phyloP scores from a whole-genome alignment of 139 green algal genomes.

The Coccomyxa sp. region DNA sequence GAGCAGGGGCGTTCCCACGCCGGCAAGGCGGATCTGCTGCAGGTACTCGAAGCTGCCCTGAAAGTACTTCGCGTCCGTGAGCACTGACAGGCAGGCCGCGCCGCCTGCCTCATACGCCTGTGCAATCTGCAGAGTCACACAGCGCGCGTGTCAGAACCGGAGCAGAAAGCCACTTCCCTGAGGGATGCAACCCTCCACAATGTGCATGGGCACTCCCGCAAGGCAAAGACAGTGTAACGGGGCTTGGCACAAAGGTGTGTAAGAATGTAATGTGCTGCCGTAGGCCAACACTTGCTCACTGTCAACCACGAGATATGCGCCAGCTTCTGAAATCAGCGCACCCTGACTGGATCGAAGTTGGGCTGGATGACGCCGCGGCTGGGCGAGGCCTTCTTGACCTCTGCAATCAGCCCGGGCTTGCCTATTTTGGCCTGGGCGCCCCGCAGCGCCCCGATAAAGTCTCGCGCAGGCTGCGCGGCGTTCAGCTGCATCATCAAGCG shows the following conservation, averaged over 20 bases:
- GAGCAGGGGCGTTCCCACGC: slow-evolving; percentile 88
- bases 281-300: too few species aligned
- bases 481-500: slow-evolving; percentile 36
- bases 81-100: slow-evolving; percentile 92
- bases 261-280: too few species aligned
- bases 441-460: slow-evolving; percentile 87
- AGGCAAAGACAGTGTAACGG: too few species aligned
- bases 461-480: slow-evolving; percentile 45
- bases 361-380: slow-evolving; percentile 92
- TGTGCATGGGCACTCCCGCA: too few species aligned
- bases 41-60: slow-evolving; percentile 82
- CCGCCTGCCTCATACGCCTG: slow-evolving; percentile 92
- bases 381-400: slow-evolving; percentile 98
- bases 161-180: too few species aligned
- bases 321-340: slow-evolving; percentile 3
- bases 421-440: slow-evolving; percentile 42
- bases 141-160: too few species aligned
- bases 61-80: slow-evolving; percentile 98
- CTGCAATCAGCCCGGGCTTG: slow-evolving; percentile 91
- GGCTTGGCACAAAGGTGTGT: too few species aligned
- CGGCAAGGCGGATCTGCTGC: slow-evolving; percentile 60
- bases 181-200: too few species aligned
- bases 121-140: slow-evolving; percentile 49
- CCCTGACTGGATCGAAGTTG: slow-evolving; percentile 91
- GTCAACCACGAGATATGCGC: too few species aligned